Conservation (phyloP, 2,329 filamentous ascomycete species). For the Aspergillus versicolor region DNA sequence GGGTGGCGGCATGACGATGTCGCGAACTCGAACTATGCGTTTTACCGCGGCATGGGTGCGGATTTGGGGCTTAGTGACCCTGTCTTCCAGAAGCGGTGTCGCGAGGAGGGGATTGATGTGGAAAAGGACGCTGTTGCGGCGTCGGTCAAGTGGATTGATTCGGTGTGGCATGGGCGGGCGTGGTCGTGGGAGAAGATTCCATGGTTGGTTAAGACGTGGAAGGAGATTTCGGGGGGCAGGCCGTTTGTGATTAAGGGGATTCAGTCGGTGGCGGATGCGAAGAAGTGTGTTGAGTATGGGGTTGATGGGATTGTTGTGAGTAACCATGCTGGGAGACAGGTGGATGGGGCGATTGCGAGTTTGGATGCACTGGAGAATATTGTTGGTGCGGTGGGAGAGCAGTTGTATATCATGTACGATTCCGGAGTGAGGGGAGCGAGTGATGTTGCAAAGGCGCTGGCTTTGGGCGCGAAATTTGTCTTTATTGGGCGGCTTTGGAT, state of each 20-base stretch:
- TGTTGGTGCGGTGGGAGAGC: slow-evolving; percentile 51
- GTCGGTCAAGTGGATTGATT: slow-evolving; percentile 63
- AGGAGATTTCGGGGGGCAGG: slow-evolving; percentile 43
- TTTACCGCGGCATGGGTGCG: slow-evolving; percentile 59
- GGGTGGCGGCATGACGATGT: slow-evolving; percentile 56
- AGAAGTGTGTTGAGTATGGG: slow-evolving; percentile 58
- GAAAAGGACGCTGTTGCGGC: slow-evolving; percentile 53
- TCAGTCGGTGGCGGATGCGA: slow-evolving; percentile 65
- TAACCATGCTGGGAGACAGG: slow-evolving; percentile 69
- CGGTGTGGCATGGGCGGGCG: slow-evolving; percentile 63
- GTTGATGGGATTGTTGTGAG: slow-evolving; percentile 67
- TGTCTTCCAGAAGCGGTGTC: slow-evolving; percentile 56
- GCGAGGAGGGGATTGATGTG: slow-evolving; percentile 55
- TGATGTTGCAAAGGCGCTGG: slow-evolving; percentile 62
- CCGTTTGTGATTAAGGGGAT: slow-evolving; percentile 68
- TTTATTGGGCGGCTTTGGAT: slow-evolving; percentile 63
- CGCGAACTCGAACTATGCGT: slow-evolving; percentile 59
- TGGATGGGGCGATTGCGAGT: slow-evolving; percentile 60
- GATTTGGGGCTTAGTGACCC: slow-evolving; percentile 61
- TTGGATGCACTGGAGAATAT: slow-evolving; percentile 62
- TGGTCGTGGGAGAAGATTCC: slow-evolving; percentile 66
- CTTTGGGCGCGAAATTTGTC: slow-evolving; percentile 62
- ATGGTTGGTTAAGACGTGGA: slow-evolving; percentile 63
- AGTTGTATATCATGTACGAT: slow-evolving; percentile 59
- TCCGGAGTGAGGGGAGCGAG: slow-evolving; percentile 57